Evolutionary conservation across 1,284 basidiomycete genomes (phyloP), one percentile per base, ranked within the genome.

Genomic region (Abortiporus biennis): DNA sequence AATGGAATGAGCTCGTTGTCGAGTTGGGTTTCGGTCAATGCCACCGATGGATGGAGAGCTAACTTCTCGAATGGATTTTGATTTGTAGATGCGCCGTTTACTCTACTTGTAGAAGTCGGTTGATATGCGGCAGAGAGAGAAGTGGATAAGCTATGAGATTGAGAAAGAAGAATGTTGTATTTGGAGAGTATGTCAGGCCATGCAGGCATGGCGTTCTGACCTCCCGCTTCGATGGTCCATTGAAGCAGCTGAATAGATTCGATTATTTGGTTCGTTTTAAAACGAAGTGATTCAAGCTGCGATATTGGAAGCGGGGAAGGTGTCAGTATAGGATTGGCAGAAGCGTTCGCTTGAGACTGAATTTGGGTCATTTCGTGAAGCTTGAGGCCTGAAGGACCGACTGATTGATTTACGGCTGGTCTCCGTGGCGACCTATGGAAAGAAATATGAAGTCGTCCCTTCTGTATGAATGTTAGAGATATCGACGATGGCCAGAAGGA

Each of bases 111-210:
- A 15, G 47, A 35, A 6, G 54, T 46, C 20, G 54, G 48, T 8
- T 56, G 60, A 32, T 65, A 63, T 6, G 69, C 65, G 16, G 67
- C 62, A 27, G 69, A 63, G 35, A 83, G 71, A 0, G 78, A 75
- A 31, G 68, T 74, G 30, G 78, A 80, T 50, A 89, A 76, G 50
- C 71, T 81, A 54, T 85, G 83, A 0, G 83, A 85, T 53, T 89
- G 86, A 0, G 84, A 85, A 40, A 90, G 72, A 21, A 90, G 69
- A 45, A 86, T 70, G 51, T 80, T 88, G 72, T 89, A 90, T 65
- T 87, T 88, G 15, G 82, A 78, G 38, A 89, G 68, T 38, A 90
- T 76, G 53, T 89, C 86, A 1, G 85, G 86, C 87, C 87, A 89
- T 6, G 82, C 62, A 2, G 79, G 78, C 76, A 87, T 84, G 17